Base-by-base conservation (phyloP, 805 yeast species). In the Spathaspora girioi region DNA sequence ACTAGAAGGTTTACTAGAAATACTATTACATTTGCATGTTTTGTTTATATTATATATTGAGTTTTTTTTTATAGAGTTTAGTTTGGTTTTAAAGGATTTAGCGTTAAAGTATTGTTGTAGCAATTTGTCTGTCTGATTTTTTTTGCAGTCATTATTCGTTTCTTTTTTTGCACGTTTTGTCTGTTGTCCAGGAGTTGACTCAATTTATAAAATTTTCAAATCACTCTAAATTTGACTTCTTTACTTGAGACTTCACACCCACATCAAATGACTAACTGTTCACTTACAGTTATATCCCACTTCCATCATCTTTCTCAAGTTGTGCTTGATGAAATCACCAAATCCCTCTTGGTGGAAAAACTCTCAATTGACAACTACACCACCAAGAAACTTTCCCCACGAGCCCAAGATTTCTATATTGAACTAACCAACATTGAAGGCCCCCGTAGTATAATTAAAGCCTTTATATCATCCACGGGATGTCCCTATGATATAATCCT, bases 401-500 rank as follows among this genome's bases (percentile, higher is more conserved):
- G 68, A 46, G 70, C 66, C 2, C 26, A 55, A 8, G 70, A 66
- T 47, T 64, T 54, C 46, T 35, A 47, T 14, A 47, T 62, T 38
- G 45, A 52, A 9, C 51, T 54, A 38, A 43, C 44, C 3, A 49
- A 54, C n/a, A 52, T 54, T 19, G 49, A 52, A 49, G 23, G 51
- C 48, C 43, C 26, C 48, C 31, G 48, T 46, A 42, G 35, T n/a
- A 23, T 20, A 17, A 10, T 47, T 48, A 17, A 60, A 52, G 26
- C 46, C 45, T 35, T 47, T 43, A 50, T 26, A 23, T 43, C 19
- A 6, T 19, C 41, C 0, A 32, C 48, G 3, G 38, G 31, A 14
- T 38, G 9, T 11, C 60, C 54, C 18, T 68, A 57, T 51, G 78
- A 73, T 57, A 54, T 73, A 9, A 59, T 71, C 6, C 60, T 73